These are phyloP conservation scores for Metarhizium robertsii DNA, from an alignment of 2,329 filamentous ascomycete genomes.

Conservation along the genomic window DNA sequence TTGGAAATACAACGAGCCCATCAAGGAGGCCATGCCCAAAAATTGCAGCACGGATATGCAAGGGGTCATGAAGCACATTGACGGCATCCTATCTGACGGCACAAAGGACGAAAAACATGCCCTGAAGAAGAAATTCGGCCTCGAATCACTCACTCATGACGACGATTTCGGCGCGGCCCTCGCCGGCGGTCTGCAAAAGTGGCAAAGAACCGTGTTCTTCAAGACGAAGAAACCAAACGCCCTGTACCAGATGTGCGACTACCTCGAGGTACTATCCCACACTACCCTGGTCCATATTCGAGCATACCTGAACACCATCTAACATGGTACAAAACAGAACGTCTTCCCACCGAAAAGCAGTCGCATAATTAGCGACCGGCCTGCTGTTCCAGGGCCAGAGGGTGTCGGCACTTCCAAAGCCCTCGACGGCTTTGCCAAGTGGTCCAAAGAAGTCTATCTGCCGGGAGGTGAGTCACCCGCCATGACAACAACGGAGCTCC, in stretches of 20 bases:
- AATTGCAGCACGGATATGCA: slow-evolving; percentile 56
- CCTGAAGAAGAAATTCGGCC: slow-evolving; percentile 34
- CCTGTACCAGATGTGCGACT: slow-evolving; percentile 27
- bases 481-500: not conserved
- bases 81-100: slow-evolving; percentile 34
- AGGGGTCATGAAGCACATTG: slow-evolving; percentile 37
- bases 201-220: slow-evolving; percentile 26
- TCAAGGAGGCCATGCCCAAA: slow-evolving; percentile 33
- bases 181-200: slow-evolving; percentile 14
- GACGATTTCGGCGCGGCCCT: slow-evolving; percentile 39
- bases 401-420: slow-evolving; percentile 45
- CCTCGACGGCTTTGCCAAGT: slow-evolving; percentile 45
- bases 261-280: too few species aligned
- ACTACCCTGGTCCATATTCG: too few species aligned
- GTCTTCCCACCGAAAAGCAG: slow-evolving; percentile 10
- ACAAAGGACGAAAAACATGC: slow-evolving; percentile 21
- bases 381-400: slow-evolving; percentile 11
- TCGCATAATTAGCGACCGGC: not conserved
- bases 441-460: slow-evolving; percentile 35
- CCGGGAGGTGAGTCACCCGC: slow-evolving; percentile 16
- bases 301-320: too few species aligned
- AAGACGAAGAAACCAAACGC: slow-evolving; percentile 18
- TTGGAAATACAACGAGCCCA: slow-evolving; percentile 44
- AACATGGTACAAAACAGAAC: slow-evolving; percentile 20
- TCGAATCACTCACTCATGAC: slow-evolving; percentile 28